phyloP scores from a whole-genome alignment of 2,329 filamentous ascomycete genomes.

The Aspergillus amoenus region DNA sequence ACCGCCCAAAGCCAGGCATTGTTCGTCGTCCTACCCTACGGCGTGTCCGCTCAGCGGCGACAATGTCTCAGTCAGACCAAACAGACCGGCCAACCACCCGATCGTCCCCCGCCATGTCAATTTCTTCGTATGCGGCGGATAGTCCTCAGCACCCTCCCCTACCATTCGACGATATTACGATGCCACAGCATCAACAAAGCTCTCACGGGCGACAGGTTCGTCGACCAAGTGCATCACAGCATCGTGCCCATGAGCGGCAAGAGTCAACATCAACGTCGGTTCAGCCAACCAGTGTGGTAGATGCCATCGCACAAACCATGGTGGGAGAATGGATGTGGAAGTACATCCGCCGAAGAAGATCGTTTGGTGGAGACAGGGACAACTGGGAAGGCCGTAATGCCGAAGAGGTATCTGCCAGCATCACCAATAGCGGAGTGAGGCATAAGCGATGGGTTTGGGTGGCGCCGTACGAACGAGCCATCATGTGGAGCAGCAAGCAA shows the following conservation, averaged over 20 bases:
- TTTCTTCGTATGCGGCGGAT: conserved; percentile 65
- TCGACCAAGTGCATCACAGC: conserved; percentile 25
- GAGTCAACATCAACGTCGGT: conserved; percentile 59
- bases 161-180: conserved; percentile 69
- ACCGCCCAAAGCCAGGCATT: conserved; percentile 57
- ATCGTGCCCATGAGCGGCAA: conserved; percentile 34
- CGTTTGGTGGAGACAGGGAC: conserved; percentile 71
- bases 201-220: conserved; percentile 23
- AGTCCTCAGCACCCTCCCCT: conserved; percentile 72
- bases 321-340: conserved; percentile 72
- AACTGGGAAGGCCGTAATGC: conserved; percentile 56
- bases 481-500: conserved; percentile 98
- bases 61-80: conserved; percentile 59
- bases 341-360: conserved; percentile 64
- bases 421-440: conserved; percentile 64
- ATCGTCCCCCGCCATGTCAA: conserved; percentile 58
- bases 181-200: conserved; percentile 38
- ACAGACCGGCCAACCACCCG: conserved; percentile 46
- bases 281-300: conserved; percentile 78
- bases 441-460: conserved; percentile 99
- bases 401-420: conserved; percentile 69
- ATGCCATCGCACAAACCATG: conserved; percentile 97
- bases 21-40: conserved; percentile 63
- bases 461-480: conserved; percentile 90
- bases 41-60: conserved; percentile 80